Evolutionary conservation across 1,284 basidiomycete genomes (phyloP).

Genomic region (Trametes polyzona): DNA sequence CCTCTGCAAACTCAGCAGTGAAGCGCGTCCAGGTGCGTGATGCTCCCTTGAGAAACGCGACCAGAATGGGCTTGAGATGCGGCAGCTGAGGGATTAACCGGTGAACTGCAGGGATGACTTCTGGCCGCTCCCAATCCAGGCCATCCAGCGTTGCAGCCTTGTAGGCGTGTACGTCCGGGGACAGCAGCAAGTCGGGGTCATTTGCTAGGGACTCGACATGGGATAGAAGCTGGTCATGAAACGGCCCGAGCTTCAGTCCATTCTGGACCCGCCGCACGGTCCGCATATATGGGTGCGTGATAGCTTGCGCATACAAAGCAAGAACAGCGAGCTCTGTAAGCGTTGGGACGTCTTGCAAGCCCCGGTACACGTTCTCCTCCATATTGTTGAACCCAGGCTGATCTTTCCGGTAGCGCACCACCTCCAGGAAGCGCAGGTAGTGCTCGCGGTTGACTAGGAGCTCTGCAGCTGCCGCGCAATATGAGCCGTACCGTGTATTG

Average conservation of each 20-base stretch:
- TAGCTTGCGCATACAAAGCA: conserved; percentile 31
- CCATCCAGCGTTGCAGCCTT: conserved; percentile 17
- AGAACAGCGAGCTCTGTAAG: conserved; percentile 41
- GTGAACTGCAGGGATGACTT: neutral
- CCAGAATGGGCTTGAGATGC: neutral
- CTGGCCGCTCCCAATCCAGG: conserved; percentile 3
- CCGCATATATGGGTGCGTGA: conserved; percentile 28
- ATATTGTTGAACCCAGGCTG: conserved; percentile 24
- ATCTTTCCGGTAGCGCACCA: conserved; percentile 32
- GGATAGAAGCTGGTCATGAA: conserved; percentile 12
- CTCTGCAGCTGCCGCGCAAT: conserved; percentile 31
- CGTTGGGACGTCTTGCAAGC: conserved; percentile 38
- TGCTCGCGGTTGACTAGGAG: conserved; percentile 28
- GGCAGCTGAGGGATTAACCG: neutral
- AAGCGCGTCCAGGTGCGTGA: neutral
- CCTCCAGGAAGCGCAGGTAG: conserved; percentile 32
- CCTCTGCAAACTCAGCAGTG: neutral
- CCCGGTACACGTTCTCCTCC: conserved; percentile 40
- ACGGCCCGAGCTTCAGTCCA: conserved; percentile 15
- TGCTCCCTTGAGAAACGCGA: neutral
- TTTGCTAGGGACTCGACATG: conserved; percentile 9
- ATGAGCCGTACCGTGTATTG: conserved; percentile 38
- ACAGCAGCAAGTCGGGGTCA: conserved; percentile 6
- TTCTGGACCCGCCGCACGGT: conserved; percentile 15
- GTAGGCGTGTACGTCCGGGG: neutral